Base-by-base conservation (phyloP, 306 rosid species). In the Datisca glomerata region DNA sequence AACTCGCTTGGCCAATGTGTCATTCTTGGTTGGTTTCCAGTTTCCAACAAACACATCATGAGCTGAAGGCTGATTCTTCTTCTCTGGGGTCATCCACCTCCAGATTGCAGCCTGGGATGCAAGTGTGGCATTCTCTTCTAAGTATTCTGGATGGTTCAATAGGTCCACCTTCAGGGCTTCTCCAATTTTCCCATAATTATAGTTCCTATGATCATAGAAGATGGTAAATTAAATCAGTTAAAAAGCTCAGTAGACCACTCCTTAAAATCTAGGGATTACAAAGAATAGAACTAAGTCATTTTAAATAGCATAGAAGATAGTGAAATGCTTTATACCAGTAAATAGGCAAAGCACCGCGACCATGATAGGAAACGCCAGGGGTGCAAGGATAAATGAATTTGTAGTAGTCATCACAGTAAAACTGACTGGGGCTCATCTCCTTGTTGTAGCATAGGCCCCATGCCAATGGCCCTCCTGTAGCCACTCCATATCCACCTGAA, bases 401-500 rank as follows among this genome's bases (percentile, higher is more conserved):
- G 80, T 31, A 82, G 56, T 67, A 71, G 21, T 87, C 97, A 38
- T 87, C 94, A 48, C 97, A 87, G 59, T 87, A 87, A 32, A 45
- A n/a, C 47, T 82, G 73, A 71, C 76, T 69, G 19, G 94, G 97
- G 64, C 97, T 87, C 80, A 79, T 68, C 68, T 87, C 97, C 61
- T 68, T 85, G 70, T 82, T 87, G 71, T 71, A 87, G 68, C 97
- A 87, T n/a, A 87, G 76, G 40, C 97, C 97, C 81, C 81, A 87
- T 20, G 97, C 94, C 43, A 67, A 55, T 23, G 97, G 94, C 34
- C 97, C 97, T 51, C 97, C 97, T 2, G 94, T 79, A 31, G 89
- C 93, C 66, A 87, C 97, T 64, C 93, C 97, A 69, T 74, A 87
- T 18, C 97, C 97, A 72, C 97, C 97, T 87, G 76, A 48, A 52